A percentile compares a stretch with the other conserved stretches of the same genome.
Evolutionary conservation across 108 stramenopile genomes (phyloP).

Genomic region (Fragilariopsis cylindrus): DNA sequence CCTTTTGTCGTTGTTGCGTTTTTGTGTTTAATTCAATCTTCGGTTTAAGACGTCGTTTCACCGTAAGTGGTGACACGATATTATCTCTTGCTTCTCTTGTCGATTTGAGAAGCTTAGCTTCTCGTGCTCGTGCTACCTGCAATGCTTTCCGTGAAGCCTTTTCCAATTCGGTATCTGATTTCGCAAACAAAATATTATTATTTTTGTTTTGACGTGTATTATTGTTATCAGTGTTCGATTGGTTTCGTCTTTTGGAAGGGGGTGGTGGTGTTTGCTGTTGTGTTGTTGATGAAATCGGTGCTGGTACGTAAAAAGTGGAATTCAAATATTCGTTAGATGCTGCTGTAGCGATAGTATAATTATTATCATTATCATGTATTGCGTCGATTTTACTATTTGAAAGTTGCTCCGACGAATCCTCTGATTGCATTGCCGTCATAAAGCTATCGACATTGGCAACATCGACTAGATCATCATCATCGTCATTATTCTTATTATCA

Average conservation of each 20-base stretch:
- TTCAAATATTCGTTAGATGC: not conserved
- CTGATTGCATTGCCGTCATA: slow-evolving; percentile 23
- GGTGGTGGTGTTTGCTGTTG: not conserved
- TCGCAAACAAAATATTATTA: not conserved
- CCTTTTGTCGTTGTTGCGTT: slow-evolving; percentile 32
- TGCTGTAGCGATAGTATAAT: not conserved
- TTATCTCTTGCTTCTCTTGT: slow-evolving; percentile 48
- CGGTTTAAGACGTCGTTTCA: slow-evolving; percentile 83
- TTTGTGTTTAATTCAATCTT: slow-evolving; percentile 61
- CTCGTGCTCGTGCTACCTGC: slow-evolving; percentile 52
- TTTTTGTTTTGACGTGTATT: not conserved
- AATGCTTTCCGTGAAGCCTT: slow-evolving; percentile 29
- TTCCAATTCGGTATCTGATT: slow-evolving; percentile 25
- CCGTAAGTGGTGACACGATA: slow-evolving; percentile 73
- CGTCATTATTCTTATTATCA: not conserved
- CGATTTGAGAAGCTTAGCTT: slow-evolving; percentile 57
- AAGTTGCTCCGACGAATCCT: not conserved
- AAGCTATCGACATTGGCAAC: slow-evolving; percentile 19
- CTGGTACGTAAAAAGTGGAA: not conserved
- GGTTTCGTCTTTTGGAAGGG: not conserved
- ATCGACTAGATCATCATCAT: slow-evolving; percentile 3
- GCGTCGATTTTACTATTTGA: not conserved
- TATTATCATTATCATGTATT: not conserved
- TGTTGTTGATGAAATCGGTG: not conserved
- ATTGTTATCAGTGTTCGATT: no score